phyloP scores from a whole-genome alignment of 768 basidiomycete genomes.

The Agrocybe pediades region DNA sequence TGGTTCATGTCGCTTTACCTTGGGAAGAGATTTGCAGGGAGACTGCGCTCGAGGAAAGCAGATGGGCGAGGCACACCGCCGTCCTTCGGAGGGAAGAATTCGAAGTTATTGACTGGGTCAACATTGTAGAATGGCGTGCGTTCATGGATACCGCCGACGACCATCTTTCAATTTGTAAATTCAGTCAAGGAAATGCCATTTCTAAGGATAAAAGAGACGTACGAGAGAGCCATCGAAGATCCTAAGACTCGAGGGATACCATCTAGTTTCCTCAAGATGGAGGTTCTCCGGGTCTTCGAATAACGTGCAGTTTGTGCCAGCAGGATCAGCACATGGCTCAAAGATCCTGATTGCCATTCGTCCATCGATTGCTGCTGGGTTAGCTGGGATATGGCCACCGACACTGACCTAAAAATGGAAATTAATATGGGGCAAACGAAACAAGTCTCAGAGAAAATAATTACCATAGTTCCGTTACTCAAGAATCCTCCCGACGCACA shows the following conservation, averaged over 20 bases:
- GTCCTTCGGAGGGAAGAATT: constrained; percentile 42
- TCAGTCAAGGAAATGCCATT: background rate
- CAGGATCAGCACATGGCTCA: constrained; percentile 36
- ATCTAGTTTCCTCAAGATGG: constrained; percentile 35
- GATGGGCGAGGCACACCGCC: constrained; percentile 30
- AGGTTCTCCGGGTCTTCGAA: constrained; percentile 36
- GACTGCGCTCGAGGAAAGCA: constrained; percentile 24
- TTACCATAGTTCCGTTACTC: constrained; percentile 41
- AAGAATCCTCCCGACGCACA: constrained; percentile 44
- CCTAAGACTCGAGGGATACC: constrained; percentile 41
- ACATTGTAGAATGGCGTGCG: constrained; percentile 62
- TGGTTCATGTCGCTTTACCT: constrained; percentile 21
- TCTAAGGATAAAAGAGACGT: constrained; percentile 24
- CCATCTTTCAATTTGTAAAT: constrained; percentile 19
- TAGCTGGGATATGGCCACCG: constrained; percentile 30
- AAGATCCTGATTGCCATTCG: constrained; percentile 39
- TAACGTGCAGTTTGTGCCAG: constrained; percentile 31
- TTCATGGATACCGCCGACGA: constrained; percentile 28
- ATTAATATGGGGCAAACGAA: constrained; percentile 2
- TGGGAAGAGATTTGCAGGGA: constrained; percentile 29
- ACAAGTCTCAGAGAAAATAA: constrained; percentile 7
- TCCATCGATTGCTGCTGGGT: constrained; percentile 29
- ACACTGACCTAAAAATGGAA: constrained; percentile 25
- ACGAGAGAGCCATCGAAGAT: constrained; percentile 33
- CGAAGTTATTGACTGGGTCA: constrained; percentile 47